Conservation (phyloP, 1,139 yeast genomes). For the Saccharomyces hybrid region DNA sequence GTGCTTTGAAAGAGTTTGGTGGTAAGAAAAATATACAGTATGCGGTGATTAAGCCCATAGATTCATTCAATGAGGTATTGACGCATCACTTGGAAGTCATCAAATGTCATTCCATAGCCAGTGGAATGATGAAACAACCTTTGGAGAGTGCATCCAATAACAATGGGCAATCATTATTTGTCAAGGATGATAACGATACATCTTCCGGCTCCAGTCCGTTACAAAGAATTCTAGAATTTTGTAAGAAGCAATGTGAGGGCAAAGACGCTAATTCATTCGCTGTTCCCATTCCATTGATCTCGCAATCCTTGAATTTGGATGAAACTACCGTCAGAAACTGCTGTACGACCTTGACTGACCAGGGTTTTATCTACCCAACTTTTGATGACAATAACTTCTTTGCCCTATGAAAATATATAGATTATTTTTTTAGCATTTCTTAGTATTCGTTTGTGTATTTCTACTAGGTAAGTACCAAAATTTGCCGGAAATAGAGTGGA, state of each 20-base stretch:
- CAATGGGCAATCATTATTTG: constrained; percentile 40
- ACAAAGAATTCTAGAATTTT: constrained; percentile 44
- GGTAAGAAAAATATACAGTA: constrained; percentile 61
- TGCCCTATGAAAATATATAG: constrained; percentile 35
- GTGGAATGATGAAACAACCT: constrained; percentile 20
- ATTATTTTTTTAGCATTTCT: background rate
- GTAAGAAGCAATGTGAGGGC: constrained; percentile 36
- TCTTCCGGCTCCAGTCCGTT: constrained; percentile 31
- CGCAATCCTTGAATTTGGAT: constrained; percentile 47
- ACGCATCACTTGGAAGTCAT: constrained; percentile 74
- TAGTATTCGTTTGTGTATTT: background rate
- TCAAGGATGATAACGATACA: constrained; percentile 34
- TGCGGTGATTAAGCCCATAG: constrained; percentile 51
- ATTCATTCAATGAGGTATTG: constrained; percentile 66
- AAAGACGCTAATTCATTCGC: constrained; percentile 62
- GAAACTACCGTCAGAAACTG: constrained; percentile 42
- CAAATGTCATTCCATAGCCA: constrained; percentile 46
- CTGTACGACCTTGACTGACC: constrained; percentile 51
- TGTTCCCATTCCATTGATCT: constrained; percentile 55
- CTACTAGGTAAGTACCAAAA: background rate
- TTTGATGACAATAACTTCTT: constrained; percentile 56
- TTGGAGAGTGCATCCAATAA: constrained; percentile 7
- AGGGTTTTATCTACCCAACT: constrained; percentile 60
- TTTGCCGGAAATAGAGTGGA: background rate
- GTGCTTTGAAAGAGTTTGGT: constrained; percentile 64